Conservation (phyloP, 805 yeast species). For the baker's yeast (Saccharomyces cerevisiae) region DNA sequence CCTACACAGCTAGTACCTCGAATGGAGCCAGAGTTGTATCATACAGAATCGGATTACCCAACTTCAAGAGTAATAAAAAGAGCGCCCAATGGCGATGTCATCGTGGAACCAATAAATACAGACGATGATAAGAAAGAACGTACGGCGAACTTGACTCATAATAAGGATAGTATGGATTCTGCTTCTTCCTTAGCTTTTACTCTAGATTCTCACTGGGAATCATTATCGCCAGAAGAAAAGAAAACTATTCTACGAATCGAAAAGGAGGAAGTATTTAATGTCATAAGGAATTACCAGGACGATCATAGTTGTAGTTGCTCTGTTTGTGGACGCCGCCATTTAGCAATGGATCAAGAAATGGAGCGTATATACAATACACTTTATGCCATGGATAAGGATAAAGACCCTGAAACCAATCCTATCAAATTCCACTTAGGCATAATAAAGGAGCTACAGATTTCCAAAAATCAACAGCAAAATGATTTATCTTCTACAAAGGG, state of each 20-base stretch:
- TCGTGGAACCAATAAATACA: conserved; percentile 43
- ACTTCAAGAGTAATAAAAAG: conserved; percentile 62
- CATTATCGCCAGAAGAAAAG: conserved; percentile 52
- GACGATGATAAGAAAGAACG: conserved; percentile 9
- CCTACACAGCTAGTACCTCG: conserved; percentile 3
- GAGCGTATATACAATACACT: conserved; percentile 64
- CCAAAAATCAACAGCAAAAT: conserved; percentile 11
- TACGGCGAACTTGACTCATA: background rate
- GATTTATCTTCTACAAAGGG: conserved; percentile 10
- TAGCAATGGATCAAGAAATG: conserved; percentile 66
- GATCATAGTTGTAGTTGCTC: conserved; percentile 51
- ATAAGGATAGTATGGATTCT: conserved; percentile 1
- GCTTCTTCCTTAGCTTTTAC: conserved; percentile 18
- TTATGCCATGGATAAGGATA: conserved; percentile 41
- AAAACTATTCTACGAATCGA: conserved; percentile 55
- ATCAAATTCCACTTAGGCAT: conserved; percentile 28
- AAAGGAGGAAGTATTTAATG: conserved; percentile 57
- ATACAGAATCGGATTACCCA: conserved; percentile 60
- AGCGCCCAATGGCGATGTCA: conserved; percentile 67
- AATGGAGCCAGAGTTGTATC: conserved; percentile 39
- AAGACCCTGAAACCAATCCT: conserved; percentile 27
- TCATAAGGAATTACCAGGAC: conserved; percentile 53
- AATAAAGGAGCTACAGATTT: conserved; percentile 27
- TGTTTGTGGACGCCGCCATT: conserved; percentile 67
- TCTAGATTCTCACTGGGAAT: conserved; percentile 49